Evolutionary conservation across 108 stramenopile genomes (phyloP).

Genomic region (Nannochloropsis granulata): DNA sequence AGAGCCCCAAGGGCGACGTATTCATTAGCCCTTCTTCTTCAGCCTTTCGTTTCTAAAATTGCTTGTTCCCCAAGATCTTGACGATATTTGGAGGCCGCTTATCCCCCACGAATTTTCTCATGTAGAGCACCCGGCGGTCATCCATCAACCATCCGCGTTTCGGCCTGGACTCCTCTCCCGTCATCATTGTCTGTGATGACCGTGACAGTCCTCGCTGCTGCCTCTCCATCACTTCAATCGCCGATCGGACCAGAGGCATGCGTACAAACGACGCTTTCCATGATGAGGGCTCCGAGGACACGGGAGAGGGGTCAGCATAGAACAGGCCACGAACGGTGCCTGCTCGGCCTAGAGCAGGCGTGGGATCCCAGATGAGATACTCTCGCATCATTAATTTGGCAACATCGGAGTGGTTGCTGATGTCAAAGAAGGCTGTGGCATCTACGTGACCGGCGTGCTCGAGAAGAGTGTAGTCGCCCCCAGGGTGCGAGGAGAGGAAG

Average conservation of each 20-base stretch:
- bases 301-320: neutral
- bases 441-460: neutral
- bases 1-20: too few species aligned
- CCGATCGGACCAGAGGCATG: too few species aligned
- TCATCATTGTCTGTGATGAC: too few species aligned
- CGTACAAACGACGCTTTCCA: too few species aligned
- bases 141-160: neutral
- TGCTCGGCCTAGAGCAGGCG: neutral
- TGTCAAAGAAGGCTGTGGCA: neutral
- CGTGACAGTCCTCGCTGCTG: too few species aligned
- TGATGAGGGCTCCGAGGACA: neutral
- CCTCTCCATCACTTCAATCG: too few species aligned
- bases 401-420: neutral
- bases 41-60: neutral
- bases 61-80: neutral
- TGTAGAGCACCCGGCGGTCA: neutral
- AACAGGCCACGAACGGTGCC: neutral
- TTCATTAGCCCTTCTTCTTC: neutral
- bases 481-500: neutral
- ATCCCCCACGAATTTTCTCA: neutral
- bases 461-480: neutral
- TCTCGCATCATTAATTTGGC: neutral
- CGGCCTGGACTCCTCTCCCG: too few species aligned
- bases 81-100: neutral
- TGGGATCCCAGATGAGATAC: neutral